Percentiles rank a stretch among this genome's conserved stretches.
phyloP scores from a whole-genome alignment of 306 rosid genomes.

The Pueraria montana region DNA sequence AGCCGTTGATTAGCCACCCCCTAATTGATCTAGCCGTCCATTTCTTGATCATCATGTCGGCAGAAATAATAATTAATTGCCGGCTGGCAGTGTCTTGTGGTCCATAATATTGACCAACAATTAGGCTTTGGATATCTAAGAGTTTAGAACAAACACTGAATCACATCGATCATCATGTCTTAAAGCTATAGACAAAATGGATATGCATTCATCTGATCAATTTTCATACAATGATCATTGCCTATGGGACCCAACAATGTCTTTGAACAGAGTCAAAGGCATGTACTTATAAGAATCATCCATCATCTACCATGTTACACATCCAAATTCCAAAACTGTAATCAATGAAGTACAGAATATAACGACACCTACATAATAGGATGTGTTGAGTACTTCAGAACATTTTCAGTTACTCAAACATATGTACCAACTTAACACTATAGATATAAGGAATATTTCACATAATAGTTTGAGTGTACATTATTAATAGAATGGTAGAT shows the following conservation, averaged over 20 bases:
- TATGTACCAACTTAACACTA: neutral
- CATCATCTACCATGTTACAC: conserved; percentile 38
- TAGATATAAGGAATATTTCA: neutral
- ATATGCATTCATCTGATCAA: conserved; percentile 50
- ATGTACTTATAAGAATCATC: conserved; percentile 22
- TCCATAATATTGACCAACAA: conserved; percentile 47
- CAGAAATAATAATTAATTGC: conserved; percentile 57
- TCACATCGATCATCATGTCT: conserved; percentile 43
- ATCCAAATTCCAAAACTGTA: conserved; percentile 24
- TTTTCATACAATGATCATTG: conserved; percentile 40
- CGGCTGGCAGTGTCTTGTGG: conserved; percentile 48
- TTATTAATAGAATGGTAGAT: neutral
- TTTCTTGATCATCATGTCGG: conserved; percentile 55
- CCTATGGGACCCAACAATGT: conserved; percentile 37
- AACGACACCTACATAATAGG: conserved; percentile 35
- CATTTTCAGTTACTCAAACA: conserved; percentile 2
- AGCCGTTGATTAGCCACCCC: conserved; percentile 42
- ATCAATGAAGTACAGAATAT: conserved; percentile 39
- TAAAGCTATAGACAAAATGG: conserved; percentile 41
- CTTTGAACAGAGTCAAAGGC: conserved; percentile 41
- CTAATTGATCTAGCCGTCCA: conserved; percentile 51
- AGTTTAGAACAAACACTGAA: conserved; percentile 37
- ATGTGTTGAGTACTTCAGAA: conserved; percentile 9
- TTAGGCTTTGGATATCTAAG: conserved; percentile 33
- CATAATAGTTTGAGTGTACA: neutral